Base-by-base conservation (phyloP, 768 basidiomycete species). In the Lentinula raphanica region DNA sequence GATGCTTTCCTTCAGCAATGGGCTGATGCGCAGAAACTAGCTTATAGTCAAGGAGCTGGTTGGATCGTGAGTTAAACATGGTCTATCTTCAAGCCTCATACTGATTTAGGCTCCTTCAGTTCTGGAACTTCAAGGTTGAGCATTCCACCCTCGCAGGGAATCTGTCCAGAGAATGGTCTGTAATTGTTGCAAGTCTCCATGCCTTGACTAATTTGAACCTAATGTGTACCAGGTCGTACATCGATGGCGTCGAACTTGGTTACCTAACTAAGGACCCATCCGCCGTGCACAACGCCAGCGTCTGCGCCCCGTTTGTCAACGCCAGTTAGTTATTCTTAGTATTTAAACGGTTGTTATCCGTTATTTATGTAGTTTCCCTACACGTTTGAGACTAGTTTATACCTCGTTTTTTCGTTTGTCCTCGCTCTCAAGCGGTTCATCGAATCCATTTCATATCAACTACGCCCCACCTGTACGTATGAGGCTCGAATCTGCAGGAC, bases 61-160 rank as follows among this genome's bases (percentile, higher is more conserved):
- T 89, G 87, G 86, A 76, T 88, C 40, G 86, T 87, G 61, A 70
- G 84, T 28, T 8, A 36, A 15, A 29, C 28, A 38, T 7, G 1
- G 4, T n/a, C n/a, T n/a, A 12, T 58, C 4, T 32, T 3, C 3
- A 8, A 29, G 39, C 15, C 36, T 25, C 3, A 21, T n/a, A 39
- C n/a, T n/a, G n/a, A n/a, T n/a, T 11, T 5, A 40, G 40, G 13
- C 15, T 38, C 46, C 36, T 15, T 13, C 56, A 82, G 83, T 85
- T 76, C 68, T 90, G 88, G 88, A 88, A 83, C 69, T 90, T 90
- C 75, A 88, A 86, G 64, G 75, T 84, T 5, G 89, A 90, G 68
- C 78, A 70, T 38, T 86, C 84, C 1, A 54, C 57, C 1, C 58
- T 71, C 27, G 80, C 82, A 3, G 84, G 81, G 6, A 75, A 76